A percentile compares a stretch with the other conserved stretches of the same genome.
These are phyloP conservation scores for Rubia yunnanensis DNA, from an alignment of 257 asterid genomes.

Conservation along the genomic window DNA sequence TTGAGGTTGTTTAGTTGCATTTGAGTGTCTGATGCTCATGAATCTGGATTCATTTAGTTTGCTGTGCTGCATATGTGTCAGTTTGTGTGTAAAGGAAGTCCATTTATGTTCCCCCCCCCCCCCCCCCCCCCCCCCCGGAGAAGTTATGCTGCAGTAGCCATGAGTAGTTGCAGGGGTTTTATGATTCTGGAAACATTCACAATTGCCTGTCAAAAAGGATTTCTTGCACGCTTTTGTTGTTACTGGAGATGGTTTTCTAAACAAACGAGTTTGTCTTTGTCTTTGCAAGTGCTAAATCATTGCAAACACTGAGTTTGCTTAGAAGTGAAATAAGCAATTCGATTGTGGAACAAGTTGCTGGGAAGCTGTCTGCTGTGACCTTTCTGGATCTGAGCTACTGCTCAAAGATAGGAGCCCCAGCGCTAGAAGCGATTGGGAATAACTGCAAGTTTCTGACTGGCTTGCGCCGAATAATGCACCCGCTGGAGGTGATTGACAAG, in stretches of 20 bases:
- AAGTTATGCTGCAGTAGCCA: too few species aligned
- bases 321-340: slow-evolving; percentile 50
- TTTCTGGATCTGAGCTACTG: slow-evolving; percentile 75
- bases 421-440: slow-evolving; percentile 59
- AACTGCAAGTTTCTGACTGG: slow-evolving; percentile 49
- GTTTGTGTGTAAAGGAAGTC: not conserved
- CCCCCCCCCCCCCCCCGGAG: too few species aligned
- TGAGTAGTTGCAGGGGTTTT: not conserved
- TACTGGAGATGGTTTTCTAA: not conserved
- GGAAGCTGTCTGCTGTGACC: slow-evolving; percentile 38
- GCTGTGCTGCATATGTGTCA: not conserved
- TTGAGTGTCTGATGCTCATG: not conserved
- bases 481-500: slow-evolving; percentile 48
- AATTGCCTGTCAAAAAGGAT: not conserved
- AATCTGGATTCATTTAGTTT: not conserved
- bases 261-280: slow-evolving; percentile 16
- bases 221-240: not conserved
- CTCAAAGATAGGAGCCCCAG: slow-evolving; percentile 54
- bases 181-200: not conserved
- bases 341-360: slow-evolving; percentile 33
- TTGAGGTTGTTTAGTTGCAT: not conserved
- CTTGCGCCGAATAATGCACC: slow-evolving; percentile 69
- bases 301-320: slow-evolving; percentile 47
- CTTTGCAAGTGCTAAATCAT: slow-evolving; percentile 59
- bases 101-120: not conserved